Conservation (phyloP, 805 yeast genomes). For the Pichia kluyveri region DNA sequence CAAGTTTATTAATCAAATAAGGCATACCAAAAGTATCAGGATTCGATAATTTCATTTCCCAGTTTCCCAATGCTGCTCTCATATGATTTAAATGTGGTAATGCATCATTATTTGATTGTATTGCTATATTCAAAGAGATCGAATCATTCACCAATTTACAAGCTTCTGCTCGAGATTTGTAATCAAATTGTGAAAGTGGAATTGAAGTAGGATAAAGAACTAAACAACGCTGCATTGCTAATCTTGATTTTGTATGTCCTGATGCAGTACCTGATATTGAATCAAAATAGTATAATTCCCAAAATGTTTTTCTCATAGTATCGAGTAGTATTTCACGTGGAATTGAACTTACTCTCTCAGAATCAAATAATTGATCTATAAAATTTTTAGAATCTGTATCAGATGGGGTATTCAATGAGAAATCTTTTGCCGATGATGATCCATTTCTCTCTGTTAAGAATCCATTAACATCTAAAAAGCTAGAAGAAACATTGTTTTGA, state of each 20-base stretch:
- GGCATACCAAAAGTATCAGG: conserved; percentile 36
- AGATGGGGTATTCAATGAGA: conserved; percentile 13
- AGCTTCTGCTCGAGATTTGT: conserved; percentile 35
- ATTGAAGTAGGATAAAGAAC: conserved; percentile 33
- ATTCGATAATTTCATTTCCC: conserved; percentile 39
- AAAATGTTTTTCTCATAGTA: conserved; percentile 36
- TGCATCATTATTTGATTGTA: conserved; percentile 32
- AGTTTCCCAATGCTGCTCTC: conserved; percentile 39
- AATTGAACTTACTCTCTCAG: conserved; percentile 15
- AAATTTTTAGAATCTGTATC: conserved; percentile 14
- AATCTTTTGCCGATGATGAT: neutral
- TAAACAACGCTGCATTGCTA: conserved; percentile 29
- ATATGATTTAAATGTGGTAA: conserved; percentile 30
- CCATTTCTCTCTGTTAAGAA: conserved; percentile 15
- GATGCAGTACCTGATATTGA: conserved; percentile 47
- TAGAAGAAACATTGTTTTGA: conserved; percentile 17
- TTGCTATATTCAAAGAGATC: conserved; percentile 37
- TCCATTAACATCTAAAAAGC: conserved; percentile 28
- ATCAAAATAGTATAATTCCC: conserved; percentile 46
- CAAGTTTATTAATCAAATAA: conserved; percentile 32
- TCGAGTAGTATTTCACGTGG: conserved; percentile 21
- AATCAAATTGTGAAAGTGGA: conserved; percentile 32
- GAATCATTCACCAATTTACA: conserved; percentile 42
- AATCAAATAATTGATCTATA: conserved; percentile 7
- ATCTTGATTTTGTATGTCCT: conserved; percentile 33